A percentile compares a stretch with the other conserved stretches of the same genome.
phyloP scores from a whole-genome alignment of 306 rosid species.

The apple (Malus domestica) region DNA sequence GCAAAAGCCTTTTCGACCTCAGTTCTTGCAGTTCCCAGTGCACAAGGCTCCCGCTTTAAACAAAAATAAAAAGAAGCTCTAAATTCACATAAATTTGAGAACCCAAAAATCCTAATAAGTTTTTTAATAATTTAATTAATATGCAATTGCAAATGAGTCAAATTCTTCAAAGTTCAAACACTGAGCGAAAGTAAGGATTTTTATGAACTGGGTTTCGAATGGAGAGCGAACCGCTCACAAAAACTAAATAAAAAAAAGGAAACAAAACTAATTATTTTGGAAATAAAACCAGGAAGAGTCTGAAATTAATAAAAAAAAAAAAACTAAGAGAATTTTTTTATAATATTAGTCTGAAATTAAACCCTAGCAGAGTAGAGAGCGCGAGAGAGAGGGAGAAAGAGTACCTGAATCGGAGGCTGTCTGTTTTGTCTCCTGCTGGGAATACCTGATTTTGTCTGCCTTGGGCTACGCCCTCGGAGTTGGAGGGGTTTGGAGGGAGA shows the following conservation, averaged over 20 bases:
- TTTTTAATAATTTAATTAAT: background rate
- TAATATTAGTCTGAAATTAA: background rate
- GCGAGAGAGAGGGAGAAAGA: background rate
- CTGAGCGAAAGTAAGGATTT: background rate
- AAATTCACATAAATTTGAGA: background rate
- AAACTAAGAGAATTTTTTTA: too few species aligned
- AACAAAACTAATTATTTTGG: background rate
- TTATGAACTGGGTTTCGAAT: background rate
- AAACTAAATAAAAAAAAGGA: background rate
- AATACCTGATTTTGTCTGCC: background rate
- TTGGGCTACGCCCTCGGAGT: too few species aligned
- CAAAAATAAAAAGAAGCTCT: background rate
- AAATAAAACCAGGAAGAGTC: background rate
- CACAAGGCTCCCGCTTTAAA: too few species aligned
- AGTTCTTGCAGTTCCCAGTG: background rate
- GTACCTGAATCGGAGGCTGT: background rate
- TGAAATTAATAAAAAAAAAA: background rate
- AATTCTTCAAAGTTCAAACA: background rate
- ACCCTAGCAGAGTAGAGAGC: background rate
- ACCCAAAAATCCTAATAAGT: background rate
- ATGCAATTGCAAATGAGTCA: background rate
- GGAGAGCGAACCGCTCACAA: background rate
- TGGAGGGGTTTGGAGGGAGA: background rate
- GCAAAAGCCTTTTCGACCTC: background rate
- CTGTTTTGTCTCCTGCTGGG: too few species aligned